phyloP scores from a whole-genome alignment of 1,139 yeast species.

The Yamadazyma sp. region DNA sequence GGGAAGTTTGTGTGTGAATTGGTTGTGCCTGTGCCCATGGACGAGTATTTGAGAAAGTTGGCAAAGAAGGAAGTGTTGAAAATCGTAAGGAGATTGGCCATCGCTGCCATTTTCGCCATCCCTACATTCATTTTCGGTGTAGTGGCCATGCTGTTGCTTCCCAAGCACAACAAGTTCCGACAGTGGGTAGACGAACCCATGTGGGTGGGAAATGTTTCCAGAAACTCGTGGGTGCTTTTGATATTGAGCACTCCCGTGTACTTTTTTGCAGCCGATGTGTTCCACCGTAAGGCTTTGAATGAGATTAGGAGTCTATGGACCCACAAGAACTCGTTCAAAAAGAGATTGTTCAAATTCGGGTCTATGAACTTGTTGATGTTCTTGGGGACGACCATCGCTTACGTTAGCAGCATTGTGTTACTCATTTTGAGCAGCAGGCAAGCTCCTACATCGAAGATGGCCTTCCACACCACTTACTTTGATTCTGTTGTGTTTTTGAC shows the following conservation, averaged over 20 bases:
- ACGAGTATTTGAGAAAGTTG: constrained; percentile 58
- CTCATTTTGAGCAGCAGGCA: constrained; percentile 50
- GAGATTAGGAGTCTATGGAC: constrained; percentile 62
- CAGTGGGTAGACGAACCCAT: constrained; percentile 60
- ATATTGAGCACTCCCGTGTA: constrained; percentile 71
- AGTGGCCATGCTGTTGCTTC: constrained; percentile 65
- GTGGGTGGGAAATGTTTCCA: constrained; percentile 63
- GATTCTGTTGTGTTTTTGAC: constrained; percentile 78
- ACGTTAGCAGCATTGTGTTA: constrained; percentile 64
- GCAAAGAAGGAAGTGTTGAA: constrained; percentile 49
- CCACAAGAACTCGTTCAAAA: constrained; percentile 53
- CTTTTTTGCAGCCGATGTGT: constrained; percentile 71
- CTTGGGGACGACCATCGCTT: constrained; percentile 71
- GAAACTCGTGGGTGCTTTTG: constrained; percentile 67
- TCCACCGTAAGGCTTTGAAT: constrained; percentile 63
- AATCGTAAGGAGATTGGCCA: constrained; percentile 46
- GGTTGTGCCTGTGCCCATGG: constrained; percentile 59
- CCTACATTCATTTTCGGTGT: constrained; percentile 73
- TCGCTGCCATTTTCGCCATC: constrained; percentile 45
- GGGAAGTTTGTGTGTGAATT: constrained; percentile 51
- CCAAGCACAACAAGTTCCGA: constrained; percentile 40
- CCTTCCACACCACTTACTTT: constrained; percentile 65
- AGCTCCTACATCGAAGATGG: constrained; percentile 27
- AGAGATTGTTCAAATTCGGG: constrained; percentile 66
- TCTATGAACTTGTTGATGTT: constrained; percentile 75